Evolutionary conservation across 2,329 filamentous ascomycete species (phyloP).

Genomic region (Coniochaeta sp.): DNA sequence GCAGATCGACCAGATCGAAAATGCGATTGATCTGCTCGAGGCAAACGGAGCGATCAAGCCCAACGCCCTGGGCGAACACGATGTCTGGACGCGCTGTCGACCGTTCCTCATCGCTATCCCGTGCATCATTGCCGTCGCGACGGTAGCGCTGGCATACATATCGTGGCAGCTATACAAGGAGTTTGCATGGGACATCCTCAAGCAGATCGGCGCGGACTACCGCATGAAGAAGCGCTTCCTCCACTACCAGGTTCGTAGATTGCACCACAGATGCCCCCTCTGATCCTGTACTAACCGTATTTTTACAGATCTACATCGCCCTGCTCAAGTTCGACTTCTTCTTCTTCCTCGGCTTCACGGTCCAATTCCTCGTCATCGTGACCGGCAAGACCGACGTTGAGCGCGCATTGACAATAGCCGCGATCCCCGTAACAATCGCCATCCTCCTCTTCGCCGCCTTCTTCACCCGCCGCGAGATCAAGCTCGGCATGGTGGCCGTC

Average conservation of each 20-base stretch:
- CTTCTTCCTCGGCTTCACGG: slow-evolving; percentile 98
- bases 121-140: slow-evolving; percentile 70
- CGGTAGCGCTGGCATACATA: slow-evolving; percentile 64
- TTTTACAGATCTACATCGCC: slow-evolving; percentile 81
- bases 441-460: slow-evolving; percentile 81
- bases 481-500: slow-evolving; percentile 65
- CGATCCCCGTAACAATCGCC: slow-evolving; percentile 82
- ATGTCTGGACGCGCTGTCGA: slow-evolving; percentile 63
- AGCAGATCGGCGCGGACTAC: slow-evolving; percentile 95
- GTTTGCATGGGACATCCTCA: slow-evolving; percentile 99
- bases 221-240: slow-evolving; percentile 95
- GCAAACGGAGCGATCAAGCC: slow-evolving; percentile 34
- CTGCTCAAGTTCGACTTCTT: slow-evolving; percentile 99
- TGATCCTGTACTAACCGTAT: slow-evolving; percentile 10
- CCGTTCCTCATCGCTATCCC: slow-evolving; percentile 83
- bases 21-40: slow-evolving; percentile 56
- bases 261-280: background rate
- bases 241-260: slow-evolving; percentile 73
- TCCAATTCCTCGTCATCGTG: slow-evolving; percentile 95
- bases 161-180: slow-evolving; percentile 97
- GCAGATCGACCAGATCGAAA: slow-evolving; percentile 82
- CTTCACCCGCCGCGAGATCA: slow-evolving; percentile 79
- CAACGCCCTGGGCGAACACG: slow-evolving; percentile 11
- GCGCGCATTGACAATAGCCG: slow-evolving; percentile 78
- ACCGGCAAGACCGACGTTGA: slow-evolving; percentile 62